Evolutionary conservation across 768 basidiomycete species (phyloP).

Genomic region (Sporobolomyces phaffii): DNA sequence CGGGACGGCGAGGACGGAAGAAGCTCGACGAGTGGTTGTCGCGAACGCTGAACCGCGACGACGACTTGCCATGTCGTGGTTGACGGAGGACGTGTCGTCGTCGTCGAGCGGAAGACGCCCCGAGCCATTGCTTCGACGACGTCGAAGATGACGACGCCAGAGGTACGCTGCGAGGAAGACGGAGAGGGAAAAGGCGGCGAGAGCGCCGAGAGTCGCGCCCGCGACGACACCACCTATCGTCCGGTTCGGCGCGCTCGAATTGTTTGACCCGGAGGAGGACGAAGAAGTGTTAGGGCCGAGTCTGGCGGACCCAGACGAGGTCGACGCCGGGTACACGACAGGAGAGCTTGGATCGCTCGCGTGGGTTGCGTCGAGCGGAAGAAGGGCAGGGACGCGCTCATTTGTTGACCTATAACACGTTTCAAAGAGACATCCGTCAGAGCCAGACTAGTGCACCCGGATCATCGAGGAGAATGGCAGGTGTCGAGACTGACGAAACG

Average conservation of each 20-base stretch:
- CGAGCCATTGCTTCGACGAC: neutral
- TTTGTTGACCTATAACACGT: neutral
- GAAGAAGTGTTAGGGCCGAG: too few species aligned
- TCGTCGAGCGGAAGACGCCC: neutral
- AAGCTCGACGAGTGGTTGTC: slow-evolving; percentile 2
- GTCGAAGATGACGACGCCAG: neutral
- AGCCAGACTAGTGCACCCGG: too few species aligned
- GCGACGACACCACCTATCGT: neutral
- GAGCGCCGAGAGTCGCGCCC: neutral
- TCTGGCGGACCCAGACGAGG: too few species aligned
- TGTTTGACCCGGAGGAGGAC: too few species aligned
- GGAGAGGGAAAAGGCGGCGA: neutral
- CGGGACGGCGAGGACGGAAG: neutral
- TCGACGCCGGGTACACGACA: too few species aligned
- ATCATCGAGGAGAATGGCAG: too few species aligned
- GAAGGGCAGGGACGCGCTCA: neutral
- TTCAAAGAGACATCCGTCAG: too few species aligned
- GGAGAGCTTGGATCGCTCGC: too few species aligned
- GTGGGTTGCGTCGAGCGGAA: neutral
- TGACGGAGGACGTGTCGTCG: neutral
- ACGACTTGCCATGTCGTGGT: neutral
- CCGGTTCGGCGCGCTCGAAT: too few species aligned
- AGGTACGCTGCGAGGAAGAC: neutral
- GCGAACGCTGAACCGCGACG: neutral
- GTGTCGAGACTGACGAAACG: slow-evolving; percentile 4